A percentile compares a stretch with the other conserved stretches of the same genome.
Conservation (phyloP, 2,329 filamentous ascomycete species). For the Neurospora sp. region DNA sequence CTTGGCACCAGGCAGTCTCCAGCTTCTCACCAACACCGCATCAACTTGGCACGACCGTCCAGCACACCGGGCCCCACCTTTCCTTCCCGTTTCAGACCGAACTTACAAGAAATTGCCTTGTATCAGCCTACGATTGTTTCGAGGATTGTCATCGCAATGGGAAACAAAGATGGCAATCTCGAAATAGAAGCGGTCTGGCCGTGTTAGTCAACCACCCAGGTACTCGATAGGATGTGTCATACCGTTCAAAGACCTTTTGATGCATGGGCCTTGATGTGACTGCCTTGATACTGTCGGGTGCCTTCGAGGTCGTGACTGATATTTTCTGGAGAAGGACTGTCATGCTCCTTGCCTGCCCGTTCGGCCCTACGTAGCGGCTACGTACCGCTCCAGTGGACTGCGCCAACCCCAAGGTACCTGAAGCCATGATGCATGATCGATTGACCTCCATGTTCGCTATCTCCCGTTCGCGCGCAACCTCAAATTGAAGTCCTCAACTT, state of each 20-base stretch:
- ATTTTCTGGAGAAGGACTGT: background rate
- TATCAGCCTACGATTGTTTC: background rate
- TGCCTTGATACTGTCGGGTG: background rate
- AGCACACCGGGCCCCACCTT: background rate
- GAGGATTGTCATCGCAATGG: background rate
- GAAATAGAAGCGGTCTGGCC: background rate
- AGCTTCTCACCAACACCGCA: background rate
- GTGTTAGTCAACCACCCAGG: background rate
- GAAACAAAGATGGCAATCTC: background rate
- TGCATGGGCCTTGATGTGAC: background rate
- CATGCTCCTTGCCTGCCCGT: background rate
- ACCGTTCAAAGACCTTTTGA: background rate
- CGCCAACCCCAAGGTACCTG: background rate
- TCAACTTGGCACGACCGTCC: background rate
- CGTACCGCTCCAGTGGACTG: background rate
- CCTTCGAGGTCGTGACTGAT: background rate
- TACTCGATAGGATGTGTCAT: background rate
- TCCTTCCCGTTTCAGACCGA: background rate
- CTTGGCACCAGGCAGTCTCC: background rate
- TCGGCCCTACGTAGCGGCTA: background rate
- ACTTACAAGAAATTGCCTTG: background rate
- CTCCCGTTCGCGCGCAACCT: background rate
- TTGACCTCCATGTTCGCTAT: background rate
- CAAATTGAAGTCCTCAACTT: background rate
- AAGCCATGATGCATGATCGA: background rate